Conservation (phyloP, 2,329 filamentous ascomycete species). For the Colletotrichum lindemuthianum region DNA sequence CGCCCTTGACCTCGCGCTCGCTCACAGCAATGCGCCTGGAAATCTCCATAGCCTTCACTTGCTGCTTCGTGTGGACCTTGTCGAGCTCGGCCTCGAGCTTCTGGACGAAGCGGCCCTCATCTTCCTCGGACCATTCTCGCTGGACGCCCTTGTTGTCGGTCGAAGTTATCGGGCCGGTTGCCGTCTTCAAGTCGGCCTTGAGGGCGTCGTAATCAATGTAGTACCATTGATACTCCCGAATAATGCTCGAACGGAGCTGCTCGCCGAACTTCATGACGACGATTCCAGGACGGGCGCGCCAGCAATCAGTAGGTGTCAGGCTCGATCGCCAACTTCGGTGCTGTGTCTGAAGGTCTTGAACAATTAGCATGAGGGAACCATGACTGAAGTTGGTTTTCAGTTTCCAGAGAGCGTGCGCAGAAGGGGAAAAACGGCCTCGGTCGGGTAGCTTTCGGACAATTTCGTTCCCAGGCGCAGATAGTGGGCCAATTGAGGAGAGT, state of each 20-base stretch:
- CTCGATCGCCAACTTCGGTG: constrained; percentile 53
- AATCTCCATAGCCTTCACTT: constrained; percentile 97
- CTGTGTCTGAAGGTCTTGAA: constrained; percentile 59
- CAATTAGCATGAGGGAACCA: constrained; percentile 58
- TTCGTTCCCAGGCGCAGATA: not conserved
- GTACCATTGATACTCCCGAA: constrained; percentile 97
- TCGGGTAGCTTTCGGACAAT: not conserved
- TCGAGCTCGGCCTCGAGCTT: constrained; percentile 92
- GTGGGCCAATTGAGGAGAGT: constrained; percentile 18
- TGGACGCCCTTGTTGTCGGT: constrained; percentile 39
- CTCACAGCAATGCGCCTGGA: constrained; percentile 87
- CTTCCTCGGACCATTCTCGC: constrained; percentile 86
- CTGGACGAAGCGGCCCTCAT: constrained; percentile 88
- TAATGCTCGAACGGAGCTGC: constrained; percentile 93
- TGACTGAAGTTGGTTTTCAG: not conserved
- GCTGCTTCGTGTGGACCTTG: constrained; percentile 97
- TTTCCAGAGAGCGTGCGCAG: not conserved
- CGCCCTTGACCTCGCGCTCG: constrained; percentile 89
- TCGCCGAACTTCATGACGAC: constrained; percentile 89
- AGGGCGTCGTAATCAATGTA: constrained; percentile 98
- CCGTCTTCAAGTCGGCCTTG: constrained; percentile 84
- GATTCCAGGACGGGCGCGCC: constrained; percentile 58
- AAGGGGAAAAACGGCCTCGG: not conserved
- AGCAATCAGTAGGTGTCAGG: constrained; percentile 40
- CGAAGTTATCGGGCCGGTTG: constrained; percentile 59